phyloP scores from a whole-genome alignment of 768 basidiomycete species.

The Lactarius vividus region DNA sequence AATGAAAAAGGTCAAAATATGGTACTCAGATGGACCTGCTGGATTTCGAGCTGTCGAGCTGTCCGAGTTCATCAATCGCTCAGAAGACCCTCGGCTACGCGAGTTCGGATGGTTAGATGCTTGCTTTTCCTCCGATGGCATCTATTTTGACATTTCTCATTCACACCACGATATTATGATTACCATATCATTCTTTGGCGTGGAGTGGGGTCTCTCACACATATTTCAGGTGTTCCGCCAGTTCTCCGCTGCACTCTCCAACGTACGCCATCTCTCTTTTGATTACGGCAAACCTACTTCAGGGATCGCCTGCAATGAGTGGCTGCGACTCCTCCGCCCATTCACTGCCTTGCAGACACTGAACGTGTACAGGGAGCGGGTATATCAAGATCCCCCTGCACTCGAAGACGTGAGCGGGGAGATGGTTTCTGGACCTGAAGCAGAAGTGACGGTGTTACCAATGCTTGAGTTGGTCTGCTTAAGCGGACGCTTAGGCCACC shows the following conservation, averaged over 20 bases:
- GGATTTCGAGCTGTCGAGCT: not conserved
- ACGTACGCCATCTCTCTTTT: not conserved
- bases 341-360: not conserved
- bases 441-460: not conserved
- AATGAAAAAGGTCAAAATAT: not conserved
- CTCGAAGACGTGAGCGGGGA: not conserved
- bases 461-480: not conserved
- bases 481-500: not conserved
- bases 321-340: not conserved
- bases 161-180: not conserved
- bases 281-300: not conserved
- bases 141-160: not conserved
- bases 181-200: not conserved
- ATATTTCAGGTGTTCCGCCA: not conserved
- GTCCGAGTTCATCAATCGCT: not conserved
- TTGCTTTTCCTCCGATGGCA: rapidly evolving
- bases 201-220: too few relatives aligned
- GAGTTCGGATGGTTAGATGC: not conserved
- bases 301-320: not conserved
- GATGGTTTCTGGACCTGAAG: not conserved
- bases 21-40: rapidly evolving
- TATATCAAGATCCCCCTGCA: too few relatives aligned
- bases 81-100: not conserved
- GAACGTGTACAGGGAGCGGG: too few relatives aligned
- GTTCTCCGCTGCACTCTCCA: too few relatives aligned